Conservation (phyloP, 1,139 yeast species). For the Meyerozyma elateridarum region DNA sequence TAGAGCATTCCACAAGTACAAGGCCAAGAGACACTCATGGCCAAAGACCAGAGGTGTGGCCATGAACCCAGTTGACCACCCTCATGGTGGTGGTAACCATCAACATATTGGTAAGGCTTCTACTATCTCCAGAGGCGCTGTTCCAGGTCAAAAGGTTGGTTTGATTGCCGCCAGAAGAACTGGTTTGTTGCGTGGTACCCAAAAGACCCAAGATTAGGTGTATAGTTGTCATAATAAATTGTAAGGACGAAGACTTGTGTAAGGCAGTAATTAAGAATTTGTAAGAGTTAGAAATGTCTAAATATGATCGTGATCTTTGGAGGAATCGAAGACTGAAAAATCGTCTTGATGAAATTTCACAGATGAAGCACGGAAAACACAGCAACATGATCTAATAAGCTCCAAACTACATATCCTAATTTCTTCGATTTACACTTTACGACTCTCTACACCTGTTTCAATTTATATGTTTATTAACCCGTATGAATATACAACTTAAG, state of each 20-base stretch:
- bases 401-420: no score
- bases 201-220: constrained; percentile 76
- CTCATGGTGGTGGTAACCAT: constrained; percentile 99
- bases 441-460: no score
- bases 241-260: constrained; percentile 1
- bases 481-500: no score
- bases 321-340: no score
- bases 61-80: constrained; percentile 99
- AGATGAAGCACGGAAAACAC: no score
- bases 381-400: no score
- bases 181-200: constrained; percentile 99
- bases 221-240: constrained; percentile 6
- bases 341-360: no score
- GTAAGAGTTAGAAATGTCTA: no score
- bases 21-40: constrained; percentile 99
- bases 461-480: no score
- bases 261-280: neutral
- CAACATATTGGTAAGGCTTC: constrained; percentile 99
- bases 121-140: constrained; percentile 99
- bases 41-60: constrained; percentile 99
- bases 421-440: no score
- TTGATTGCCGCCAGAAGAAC: constrained; percentile 99
- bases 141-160: constrained; percentile 99
- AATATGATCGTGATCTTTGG: no score
- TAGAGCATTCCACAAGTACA: constrained; percentile 99